A percentile compares a stretch with the other conserved stretches of the same genome.
Conservation (phyloP, 306 rosid species). For the Sophora flavescens region DNA sequence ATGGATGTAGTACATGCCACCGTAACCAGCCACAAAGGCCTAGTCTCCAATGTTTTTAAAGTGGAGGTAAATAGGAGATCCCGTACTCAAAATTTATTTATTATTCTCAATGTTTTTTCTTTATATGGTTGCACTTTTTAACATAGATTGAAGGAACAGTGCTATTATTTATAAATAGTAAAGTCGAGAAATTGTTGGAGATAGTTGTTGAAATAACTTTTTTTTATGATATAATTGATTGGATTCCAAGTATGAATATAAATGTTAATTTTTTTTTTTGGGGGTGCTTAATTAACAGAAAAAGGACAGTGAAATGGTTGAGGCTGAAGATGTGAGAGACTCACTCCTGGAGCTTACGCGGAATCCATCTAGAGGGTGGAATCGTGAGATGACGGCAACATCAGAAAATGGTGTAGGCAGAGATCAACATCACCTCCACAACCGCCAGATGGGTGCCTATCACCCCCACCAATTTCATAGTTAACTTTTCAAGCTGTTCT, state of each 20-base stretch:
- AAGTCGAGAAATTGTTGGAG: too few relatives aligned
- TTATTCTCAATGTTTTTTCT: too few relatives aligned
- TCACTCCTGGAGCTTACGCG: conserved; percentile 78
- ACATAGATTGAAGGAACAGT: neutral
- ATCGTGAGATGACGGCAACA: conserved; percentile 50
- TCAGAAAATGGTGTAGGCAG: conserved; percentile 51
- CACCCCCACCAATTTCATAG: conserved; percentile 56
- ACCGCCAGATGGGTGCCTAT: conserved; percentile 55
- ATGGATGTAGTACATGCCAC: conserved; percentile 84
- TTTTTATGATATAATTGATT: neutral
- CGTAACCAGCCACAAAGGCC: conserved; percentile 82
- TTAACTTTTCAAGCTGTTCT: conserved; percentile 27
- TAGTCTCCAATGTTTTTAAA: conserved; percentile 82
- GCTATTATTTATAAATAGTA: too few relatives aligned
- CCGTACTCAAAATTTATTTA: neutral
- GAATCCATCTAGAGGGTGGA: conserved; percentile 60
- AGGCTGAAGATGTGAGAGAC: conserved; percentile 84
- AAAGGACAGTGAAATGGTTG: conserved; percentile 72
- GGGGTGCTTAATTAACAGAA: conserved; percentile 56
- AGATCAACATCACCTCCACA: conserved; percentile 58
- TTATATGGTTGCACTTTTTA: too few relatives aligned
- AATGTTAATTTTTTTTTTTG: too few relatives aligned
- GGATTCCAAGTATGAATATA: too few relatives aligned
- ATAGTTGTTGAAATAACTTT: too few relatives aligned
- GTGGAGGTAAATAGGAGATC: conserved; percentile 58